Evolutionary conservation across 495 filamentous ascomycete genomes (phyloP), one percentile per base, ranked within the genome.

Genomic region (Chaetomidium leptoderma): DNA sequence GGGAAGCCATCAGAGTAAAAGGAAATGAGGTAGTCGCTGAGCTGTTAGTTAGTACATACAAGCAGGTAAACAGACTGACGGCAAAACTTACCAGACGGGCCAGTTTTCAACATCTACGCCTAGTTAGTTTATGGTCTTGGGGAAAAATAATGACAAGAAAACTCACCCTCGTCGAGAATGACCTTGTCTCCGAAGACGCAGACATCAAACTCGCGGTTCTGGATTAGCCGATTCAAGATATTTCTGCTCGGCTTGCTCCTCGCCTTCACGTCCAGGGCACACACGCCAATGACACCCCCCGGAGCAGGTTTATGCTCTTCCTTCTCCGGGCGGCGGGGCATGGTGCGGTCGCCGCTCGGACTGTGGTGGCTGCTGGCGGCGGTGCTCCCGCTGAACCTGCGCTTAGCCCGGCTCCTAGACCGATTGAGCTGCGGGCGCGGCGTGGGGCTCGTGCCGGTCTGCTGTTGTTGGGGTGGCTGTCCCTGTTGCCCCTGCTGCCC

Each of bases 1-100:
- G 93, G 93, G 61, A 99, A 99, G 0, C 93, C 93, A 70, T 95
- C 92, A 0, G 91, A 96, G 73, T 96, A 99, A 72, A 99, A 99
- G 19, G 91, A 92, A 46, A 99, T 93, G 21, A 99, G 76, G 64
- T 93, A 99, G 72, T 99, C 93, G 70, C 91, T 82, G 46, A 4
- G 19, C n/a, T 23, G 54, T 66, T 43, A 68, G 65, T 33, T 10
- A 7, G 17, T 8, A 3, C 39, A 23, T 17, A 19, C 24, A 4
- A 21, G 17, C 0, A 19, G n/a, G 16, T 19, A 4, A n/a, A 16
- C 2, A 26, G 21, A 53, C 23, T n/a, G n/a, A n/a, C 53, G 14
- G 6, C 16, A 24, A 14, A 17, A n/a, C 71, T 57, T 61, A 77
- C 77, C 83, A 86, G 58, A 86, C 79, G 35, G 86, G 86, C 86